Evolutionary conservation across 2,329 filamentous ascomycete species (phyloP).

Genomic region (Xylariaceae sp.): DNA sequence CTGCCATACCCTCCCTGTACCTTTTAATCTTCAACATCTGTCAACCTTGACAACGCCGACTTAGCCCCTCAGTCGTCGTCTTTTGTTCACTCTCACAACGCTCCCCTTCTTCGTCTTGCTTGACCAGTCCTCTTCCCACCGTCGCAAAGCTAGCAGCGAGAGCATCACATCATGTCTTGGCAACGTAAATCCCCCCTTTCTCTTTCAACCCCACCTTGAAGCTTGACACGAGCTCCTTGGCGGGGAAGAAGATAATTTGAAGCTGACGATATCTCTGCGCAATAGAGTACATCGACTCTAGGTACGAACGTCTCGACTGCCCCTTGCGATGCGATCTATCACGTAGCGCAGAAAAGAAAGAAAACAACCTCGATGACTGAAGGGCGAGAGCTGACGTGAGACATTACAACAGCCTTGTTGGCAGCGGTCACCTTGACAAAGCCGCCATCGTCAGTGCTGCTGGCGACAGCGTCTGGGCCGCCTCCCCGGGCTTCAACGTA

Average conservation of each 20-base stretch:
- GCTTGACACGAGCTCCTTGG: slow-evolving; percentile 5
- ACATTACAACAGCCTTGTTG: slow-evolving; percentile 62
- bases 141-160: slow-evolving; percentile 12
- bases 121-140: neutral
- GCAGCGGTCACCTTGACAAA: slow-evolving; percentile 74
- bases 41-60: no score
- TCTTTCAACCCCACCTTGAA: slow-evolving; percentile 26
- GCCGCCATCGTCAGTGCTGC: slow-evolving; percentile 78
- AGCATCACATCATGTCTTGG: slow-evolving; percentile 61
- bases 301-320: slow-evolving; percentile 38
- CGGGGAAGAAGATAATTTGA: slow-evolving; percentile 5
- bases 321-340: neutral
- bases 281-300: slow-evolving; percentile 57
- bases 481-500: slow-evolving; percentile 69
- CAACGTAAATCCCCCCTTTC: slow-evolving; percentile 54
- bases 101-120: no score
- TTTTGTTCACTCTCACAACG: no score
- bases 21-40: no score
- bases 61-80: no score
- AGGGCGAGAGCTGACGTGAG: slow-evolving; percentile 1
- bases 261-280: slow-evolving; percentile 23
- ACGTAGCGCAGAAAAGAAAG: no score
- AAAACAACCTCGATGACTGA: neutral
- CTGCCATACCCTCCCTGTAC: no score
- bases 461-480: slow-evolving; percentile 78